A percentile compares a stretch with the other conserved stretches of the same genome.
Conservation (phyloP, 352 stramenopile genomes). For the Phytophthora pluvialis region DNA sequence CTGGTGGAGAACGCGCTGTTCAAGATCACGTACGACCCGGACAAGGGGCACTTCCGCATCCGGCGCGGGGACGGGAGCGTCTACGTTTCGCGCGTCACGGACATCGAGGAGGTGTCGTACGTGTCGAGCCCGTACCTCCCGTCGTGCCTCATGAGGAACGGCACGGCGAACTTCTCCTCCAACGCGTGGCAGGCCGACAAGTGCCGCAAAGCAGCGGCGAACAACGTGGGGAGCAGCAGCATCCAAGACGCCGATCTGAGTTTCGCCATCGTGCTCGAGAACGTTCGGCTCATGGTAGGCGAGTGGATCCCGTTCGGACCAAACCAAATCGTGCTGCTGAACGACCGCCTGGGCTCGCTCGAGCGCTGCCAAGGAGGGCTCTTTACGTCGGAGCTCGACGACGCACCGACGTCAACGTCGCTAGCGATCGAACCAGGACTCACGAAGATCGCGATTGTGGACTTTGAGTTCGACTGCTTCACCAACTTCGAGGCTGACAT, state of each 20-base stretch:
- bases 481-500: constrained; percentile 99
- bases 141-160: constrained; percentile 93
- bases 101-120: constrained; percentile 97
- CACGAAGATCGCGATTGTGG: constrained; percentile 96
- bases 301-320: constrained; percentile 98
- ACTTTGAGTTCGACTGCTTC: constrained; percentile 97
- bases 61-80: constrained; percentile 82
- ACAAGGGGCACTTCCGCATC: constrained; percentile 91
- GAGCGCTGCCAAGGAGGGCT: constrained; percentile 97
- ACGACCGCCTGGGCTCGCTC: constrained; percentile 95
- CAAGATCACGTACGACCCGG: constrained; percentile 92
- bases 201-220: constrained; percentile 79
- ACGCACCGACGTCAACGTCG: constrained; percentile 78
- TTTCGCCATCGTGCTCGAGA: constrained; percentile 96
- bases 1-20: constrained; percentile 91
- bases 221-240: constrained; percentile 44
- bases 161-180: constrained; percentile 90
- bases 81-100: constrained; percentile 94
- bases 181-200: constrained; percentile 93
- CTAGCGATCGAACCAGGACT: constrained; percentile 90
- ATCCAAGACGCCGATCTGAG: constrained; percentile 94
- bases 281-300: constrained; percentile 96
- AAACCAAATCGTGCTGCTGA: constrained; percentile 98
- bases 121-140: constrained; percentile 97
- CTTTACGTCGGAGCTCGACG: constrained; percentile 95